Evolutionary conservation across 2,329 filamentous ascomycete species (phyloP).

Genomic region (Xylaria digitata): DNA sequence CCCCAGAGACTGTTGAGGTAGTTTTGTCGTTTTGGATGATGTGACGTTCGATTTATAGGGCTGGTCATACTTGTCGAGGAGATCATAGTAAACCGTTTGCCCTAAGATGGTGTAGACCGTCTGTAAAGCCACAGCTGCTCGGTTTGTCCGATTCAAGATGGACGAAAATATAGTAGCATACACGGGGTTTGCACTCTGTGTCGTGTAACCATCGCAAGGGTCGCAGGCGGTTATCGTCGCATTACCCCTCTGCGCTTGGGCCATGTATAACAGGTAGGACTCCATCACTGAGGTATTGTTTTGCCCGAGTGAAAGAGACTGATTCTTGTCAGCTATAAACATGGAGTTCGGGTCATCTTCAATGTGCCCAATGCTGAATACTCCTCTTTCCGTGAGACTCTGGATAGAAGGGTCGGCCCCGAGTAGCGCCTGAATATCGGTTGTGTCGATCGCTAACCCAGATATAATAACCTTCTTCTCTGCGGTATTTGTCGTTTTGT

Average conservation of each 20-base stretch:
- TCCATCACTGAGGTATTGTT: slow-evolving; percentile 11
- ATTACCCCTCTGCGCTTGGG: slow-evolving; percentile 3
- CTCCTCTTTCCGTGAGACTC: slow-evolving; percentile 5
- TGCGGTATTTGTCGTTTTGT: neutral
- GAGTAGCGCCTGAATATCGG: neutral
- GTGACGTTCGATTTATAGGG: neutral
- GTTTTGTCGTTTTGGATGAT: no score
- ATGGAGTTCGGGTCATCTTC: neutral
- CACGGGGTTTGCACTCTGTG: no score
- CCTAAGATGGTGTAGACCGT: slow-evolving; percentile 3
- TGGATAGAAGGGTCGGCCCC: slow-evolving; percentile 11
- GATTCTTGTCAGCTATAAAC: no score
- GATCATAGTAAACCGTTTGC: slow-evolving; percentile 10
- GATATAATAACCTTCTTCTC: neutral
- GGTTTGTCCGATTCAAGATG: neutral
- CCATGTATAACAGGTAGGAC: neutral
- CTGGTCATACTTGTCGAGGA: slow-evolving; percentile 10
- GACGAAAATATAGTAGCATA: slow-evolving; percentile 1
- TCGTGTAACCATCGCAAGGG: neutral
- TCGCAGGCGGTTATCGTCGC: slow-evolving; percentile 1
- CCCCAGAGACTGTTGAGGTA: no score
- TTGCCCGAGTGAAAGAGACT: neutral
- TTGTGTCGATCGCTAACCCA: slow-evolving; percentile 2
- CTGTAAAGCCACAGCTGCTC: slow-evolving; percentile 6
- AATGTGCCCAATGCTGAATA: neutral